phyloP scores from a whole-genome alignment of 1,139 yeast genomes.

The Suhomyces taliae region DNA sequence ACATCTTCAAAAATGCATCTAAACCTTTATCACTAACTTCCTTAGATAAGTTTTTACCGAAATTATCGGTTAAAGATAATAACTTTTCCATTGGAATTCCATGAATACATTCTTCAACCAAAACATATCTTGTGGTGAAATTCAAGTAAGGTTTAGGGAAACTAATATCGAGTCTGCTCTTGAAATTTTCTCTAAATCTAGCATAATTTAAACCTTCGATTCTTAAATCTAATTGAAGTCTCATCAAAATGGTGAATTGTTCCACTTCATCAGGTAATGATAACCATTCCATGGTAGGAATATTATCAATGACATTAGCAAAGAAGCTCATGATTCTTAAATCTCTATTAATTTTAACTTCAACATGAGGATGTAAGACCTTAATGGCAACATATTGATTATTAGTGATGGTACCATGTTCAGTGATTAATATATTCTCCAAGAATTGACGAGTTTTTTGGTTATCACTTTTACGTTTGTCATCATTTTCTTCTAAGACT shows the following conservation, averaged over 20 bases:
- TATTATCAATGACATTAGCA: conserved; percentile 62
- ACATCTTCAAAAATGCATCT: conserved; percentile 90
- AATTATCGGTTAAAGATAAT: conserved; percentile 43
- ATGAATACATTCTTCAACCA: conserved; percentile 82
- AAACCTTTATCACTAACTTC: conserved; percentile 84
- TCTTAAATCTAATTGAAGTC: conserved; percentile 81
- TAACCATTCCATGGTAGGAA: conserved; percentile 98
- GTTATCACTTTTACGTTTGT: conserved; percentile 6
- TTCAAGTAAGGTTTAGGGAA: conserved; percentile 78
- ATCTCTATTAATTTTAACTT: conserved; percentile 72
- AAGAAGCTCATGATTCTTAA: conserved; percentile 78
- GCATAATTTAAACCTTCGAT: conserved; percentile 83
- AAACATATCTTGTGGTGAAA: conserved; percentile 67
- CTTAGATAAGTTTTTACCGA: conserved; percentile 59
- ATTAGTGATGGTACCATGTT: conserved; percentile 38
- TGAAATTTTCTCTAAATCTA: conserved; percentile 65
- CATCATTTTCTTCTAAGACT: conserved; percentile 26
- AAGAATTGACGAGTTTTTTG: conserved; percentile 25
- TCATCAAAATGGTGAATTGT: conserved; percentile 84
- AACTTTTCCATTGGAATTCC: conserved; percentile 82
- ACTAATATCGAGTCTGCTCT: conserved; percentile 58
- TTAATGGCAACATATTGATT: conserved; percentile 80
- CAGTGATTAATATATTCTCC: conserved; percentile 39
- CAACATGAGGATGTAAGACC: conserved; percentile 87
- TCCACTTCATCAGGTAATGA: conserved; percentile 93